Conservation (phyloP, 371 early-diverging fungal genomes). For the Actinomucor elegans region DNA sequence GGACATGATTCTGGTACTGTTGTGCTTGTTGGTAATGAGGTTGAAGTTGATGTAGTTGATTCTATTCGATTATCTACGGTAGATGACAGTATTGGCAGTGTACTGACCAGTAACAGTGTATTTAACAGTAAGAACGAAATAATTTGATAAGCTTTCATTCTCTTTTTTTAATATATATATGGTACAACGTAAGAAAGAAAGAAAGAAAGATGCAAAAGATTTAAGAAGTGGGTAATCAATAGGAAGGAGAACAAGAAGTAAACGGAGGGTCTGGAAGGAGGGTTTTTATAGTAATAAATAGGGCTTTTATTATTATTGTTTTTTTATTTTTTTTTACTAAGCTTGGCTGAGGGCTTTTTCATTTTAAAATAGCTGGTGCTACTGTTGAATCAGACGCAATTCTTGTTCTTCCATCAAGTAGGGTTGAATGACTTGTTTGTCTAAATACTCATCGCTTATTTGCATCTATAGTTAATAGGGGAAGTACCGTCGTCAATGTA, state of each 20-base stretch:
- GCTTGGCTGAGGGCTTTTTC: neutral
- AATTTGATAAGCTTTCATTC: constrained; percentile 12
- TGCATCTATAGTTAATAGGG: constrained; percentile 47
- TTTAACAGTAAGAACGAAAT: constrained; percentile 8
- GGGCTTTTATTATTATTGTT: neutral
- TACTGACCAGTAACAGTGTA: neutral
- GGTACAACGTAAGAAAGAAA: constrained; percentile 3
- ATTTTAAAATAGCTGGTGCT: neutral
- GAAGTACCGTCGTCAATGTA: constrained; percentile 9
- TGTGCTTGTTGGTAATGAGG: neutral
- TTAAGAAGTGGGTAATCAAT: constrained; percentile 1
- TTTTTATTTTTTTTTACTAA: neutral
- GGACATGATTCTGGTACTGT: constrained; percentile 10
- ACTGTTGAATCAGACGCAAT: constrained; percentile 12
- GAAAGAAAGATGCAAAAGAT: constrained; percentile 1
- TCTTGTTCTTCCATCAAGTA: constrained; percentile 38
- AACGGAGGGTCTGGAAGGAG: no score
- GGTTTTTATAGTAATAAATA: constrained; percentile 1
- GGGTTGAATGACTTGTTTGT: constrained; percentile 44
- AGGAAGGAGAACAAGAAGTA: no score
- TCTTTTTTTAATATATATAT: constrained; percentile 4
- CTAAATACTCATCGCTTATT: constrained; percentile 56
- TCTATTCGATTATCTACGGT: neutral
- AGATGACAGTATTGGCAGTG: constrained; percentile 11
- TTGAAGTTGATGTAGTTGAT: neutral